These are phyloP conservation scores for Spergularia marina DNA, from an alignment of 148 eudicot genomes.

Conservation along the genomic window DNA sequence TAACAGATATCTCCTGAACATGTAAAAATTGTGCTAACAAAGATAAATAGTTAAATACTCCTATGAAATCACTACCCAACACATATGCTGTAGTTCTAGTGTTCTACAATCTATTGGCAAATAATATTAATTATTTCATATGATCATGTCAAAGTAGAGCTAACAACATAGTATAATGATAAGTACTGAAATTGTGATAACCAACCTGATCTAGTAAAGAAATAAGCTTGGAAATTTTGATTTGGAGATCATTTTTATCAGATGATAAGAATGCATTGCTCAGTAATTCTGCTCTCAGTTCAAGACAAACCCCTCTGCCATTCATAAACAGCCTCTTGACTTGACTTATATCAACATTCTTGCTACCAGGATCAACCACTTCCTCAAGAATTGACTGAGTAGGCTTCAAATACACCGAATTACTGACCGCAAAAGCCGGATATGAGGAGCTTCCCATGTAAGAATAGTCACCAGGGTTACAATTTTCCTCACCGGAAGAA, in stretches of 20 bases:
- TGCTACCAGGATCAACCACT: constrained; percentile 50
- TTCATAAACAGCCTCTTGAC: constrained; percentile 50
- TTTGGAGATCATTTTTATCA: constrained; percentile 56
- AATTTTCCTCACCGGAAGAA: constrained; percentile 36
- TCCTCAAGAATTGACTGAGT: constrained; percentile 78
- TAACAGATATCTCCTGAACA: too few species aligned
- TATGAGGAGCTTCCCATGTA: constrained; percentile 29
- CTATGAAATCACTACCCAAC: too few species aligned
- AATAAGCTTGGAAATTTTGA: constrained; percentile 67
- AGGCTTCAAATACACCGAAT: constrained; percentile 64
- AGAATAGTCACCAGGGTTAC: constrained; percentile 43
- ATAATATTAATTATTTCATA: neutral
- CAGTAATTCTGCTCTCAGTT: constrained; percentile 56
- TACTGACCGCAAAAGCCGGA: constrained; percentile 38
- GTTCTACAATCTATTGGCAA: too few species aligned
- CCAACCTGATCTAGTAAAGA: constrained; percentile 80
- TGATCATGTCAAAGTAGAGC: neutral
- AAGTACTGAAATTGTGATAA: neutral
- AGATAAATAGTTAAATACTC: too few species aligned
- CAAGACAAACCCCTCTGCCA: constrained; percentile 44
- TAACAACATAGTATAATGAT: neutral
- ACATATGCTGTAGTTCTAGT: too few species aligned
- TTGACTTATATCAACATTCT: constrained; percentile 39
- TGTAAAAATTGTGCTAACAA: too few species aligned
- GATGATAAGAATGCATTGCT: constrained; percentile 36